A percentile compares a stretch with the other conserved stretches of the same genome.
These are phyloP conservation scores for Pneumocystis jirovecii DNA, from an alignment of 1,139 yeast genomes.

Conservation along the genomic window DNA sequence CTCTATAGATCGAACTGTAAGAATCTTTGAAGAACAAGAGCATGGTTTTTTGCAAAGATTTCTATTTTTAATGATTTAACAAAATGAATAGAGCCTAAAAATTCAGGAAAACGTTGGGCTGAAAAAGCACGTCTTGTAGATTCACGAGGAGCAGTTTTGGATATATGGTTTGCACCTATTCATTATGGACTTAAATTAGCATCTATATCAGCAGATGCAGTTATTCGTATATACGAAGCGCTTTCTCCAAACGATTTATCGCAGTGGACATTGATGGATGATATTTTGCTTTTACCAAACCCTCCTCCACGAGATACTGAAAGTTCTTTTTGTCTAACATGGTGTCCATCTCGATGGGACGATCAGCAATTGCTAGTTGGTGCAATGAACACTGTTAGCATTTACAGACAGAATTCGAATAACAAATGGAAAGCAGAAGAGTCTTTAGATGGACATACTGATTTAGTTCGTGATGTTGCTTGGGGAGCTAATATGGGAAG, in stretches of 20 bases:
- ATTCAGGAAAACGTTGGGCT: constrained; percentile 67
- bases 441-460: constrained; percentile 57
- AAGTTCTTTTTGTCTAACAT: constrained; percentile 70
- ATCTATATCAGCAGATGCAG: constrained; percentile 82
- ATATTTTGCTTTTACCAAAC: constrained; percentile 36
- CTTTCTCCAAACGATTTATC: constrained; percentile 74
- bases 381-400: constrained; percentile 75
- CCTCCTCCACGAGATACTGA: constrained; percentile 73
- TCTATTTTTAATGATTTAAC: not conserved
- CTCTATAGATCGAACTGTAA: constrained; percentile 76
- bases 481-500: constrained; percentile 84
- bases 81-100: not conserved
- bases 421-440: constrained; percentile 31
- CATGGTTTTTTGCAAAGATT: constrained; percentile 1
- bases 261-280: constrained; percentile 67
- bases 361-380: constrained; percentile 71
- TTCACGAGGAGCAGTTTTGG: constrained; percentile 62
- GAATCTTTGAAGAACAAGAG: constrained; percentile 73
- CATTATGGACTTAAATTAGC: constrained; percentile 74
- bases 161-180: constrained; percentile 76
- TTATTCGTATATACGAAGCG: constrained; percentile 73
- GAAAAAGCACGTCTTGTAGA: constrained; percentile 13
- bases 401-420: constrained; percentile 41
- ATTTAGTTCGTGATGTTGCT: constrained; percentile 72
- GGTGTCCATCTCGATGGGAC: constrained; percentile 86